phyloP scores from a whole-genome alignment of 352 stramenopile genomes.

The Phytophthora nicotianae region DNA sequence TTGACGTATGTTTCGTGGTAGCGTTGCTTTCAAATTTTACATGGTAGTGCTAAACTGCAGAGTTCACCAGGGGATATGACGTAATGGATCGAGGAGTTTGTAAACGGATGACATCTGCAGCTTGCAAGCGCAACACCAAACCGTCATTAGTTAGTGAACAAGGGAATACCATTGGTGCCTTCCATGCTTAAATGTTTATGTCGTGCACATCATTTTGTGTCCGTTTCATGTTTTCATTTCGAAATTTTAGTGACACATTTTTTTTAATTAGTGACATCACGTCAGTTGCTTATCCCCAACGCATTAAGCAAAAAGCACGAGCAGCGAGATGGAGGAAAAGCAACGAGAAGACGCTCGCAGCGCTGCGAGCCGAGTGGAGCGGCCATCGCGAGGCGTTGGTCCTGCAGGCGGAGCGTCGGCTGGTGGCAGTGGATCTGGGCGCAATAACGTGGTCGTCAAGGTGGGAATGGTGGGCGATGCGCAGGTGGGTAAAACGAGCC shows the following conservation, averaged over 20 bases:
- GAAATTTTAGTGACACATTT: background rate
- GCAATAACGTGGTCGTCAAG: slow-evolving; percentile 92
- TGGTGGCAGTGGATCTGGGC: slow-evolving; percentile 39
- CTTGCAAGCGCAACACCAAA: too few species aligned
- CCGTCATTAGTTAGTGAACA: too few species aligned
- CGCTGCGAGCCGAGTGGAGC: slow-evolving; percentile 21
- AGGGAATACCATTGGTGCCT: too few species aligned
- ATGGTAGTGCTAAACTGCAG: too few species aligned
- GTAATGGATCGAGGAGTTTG: too few species aligned
- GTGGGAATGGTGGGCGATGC: slow-evolving; percentile 95
- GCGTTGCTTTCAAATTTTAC: too few species aligned
- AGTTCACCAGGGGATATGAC: too few species aligned
- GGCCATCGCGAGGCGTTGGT: slow-evolving; percentile 38
- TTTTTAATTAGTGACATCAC: slow-evolving; percentile 12
- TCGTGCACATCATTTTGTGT: background rate
- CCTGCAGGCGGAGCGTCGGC: slow-evolving; percentile 26
- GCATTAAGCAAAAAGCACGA: slow-evolving; percentile 5
- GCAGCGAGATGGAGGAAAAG: slow-evolving; percentile 40
- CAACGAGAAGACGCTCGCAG: slow-evolving; percentile 29
- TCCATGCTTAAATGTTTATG: too few species aligned
- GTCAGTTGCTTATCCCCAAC: slow-evolving; percentile 4
- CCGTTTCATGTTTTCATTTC: background rate
- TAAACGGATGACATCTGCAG: too few species aligned
- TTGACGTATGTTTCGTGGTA: background rate
- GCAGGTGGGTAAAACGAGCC: slow-evolving; percentile 94